Percentiles rank a stretch among this genome's conserved stretches.
Evolutionary conservation across 2,329 filamentous ascomycete species (phyloP).

Genomic region (Beauveria brongniartii): DNA sequence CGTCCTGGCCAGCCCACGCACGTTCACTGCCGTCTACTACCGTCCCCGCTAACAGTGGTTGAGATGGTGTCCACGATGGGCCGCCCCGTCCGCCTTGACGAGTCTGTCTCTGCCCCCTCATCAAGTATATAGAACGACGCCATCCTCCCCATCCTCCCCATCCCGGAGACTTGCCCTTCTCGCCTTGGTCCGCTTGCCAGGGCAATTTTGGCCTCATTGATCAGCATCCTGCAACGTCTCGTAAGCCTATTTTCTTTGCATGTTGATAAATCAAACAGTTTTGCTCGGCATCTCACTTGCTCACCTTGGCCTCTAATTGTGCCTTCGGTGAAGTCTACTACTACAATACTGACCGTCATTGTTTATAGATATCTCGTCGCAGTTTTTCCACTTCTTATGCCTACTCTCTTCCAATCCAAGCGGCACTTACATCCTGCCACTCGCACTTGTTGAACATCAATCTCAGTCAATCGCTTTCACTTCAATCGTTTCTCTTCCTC

Average conservation of each 20-base stretch:
- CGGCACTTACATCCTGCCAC: not conserved
- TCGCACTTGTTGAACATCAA: not conserved
- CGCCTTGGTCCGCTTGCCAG: not conserved
- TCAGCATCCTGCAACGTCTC: not conserved
- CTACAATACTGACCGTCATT: constrained; percentile 3
- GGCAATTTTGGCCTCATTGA: constrained; percentile 1
- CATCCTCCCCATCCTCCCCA: not conserved
- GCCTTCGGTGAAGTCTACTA: not conserved
- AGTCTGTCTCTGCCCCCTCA: not conserved
- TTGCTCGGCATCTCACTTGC: not conserved
- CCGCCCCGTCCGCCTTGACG: constrained; percentile 6
- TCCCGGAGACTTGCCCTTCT: not conserved
- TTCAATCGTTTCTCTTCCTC: not conserved
- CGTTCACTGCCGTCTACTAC: not conserved
- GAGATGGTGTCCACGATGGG: constrained; percentile 7
- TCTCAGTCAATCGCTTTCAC: not conserved
- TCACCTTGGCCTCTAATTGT: not conserved
- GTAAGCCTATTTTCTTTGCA: not conserved
- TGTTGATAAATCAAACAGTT: not conserved
- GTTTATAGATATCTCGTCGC: not conserved
- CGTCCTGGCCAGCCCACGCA: not conserved
- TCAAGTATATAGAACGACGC: constrained; percentile 10
- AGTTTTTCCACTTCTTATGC: not conserved
- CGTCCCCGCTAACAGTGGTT: constrained; percentile 3
- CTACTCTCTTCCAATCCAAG: not conserved